Conservation (phyloP, 352 stramenopile species). For the Phytophthora pinifolia region DNA sequence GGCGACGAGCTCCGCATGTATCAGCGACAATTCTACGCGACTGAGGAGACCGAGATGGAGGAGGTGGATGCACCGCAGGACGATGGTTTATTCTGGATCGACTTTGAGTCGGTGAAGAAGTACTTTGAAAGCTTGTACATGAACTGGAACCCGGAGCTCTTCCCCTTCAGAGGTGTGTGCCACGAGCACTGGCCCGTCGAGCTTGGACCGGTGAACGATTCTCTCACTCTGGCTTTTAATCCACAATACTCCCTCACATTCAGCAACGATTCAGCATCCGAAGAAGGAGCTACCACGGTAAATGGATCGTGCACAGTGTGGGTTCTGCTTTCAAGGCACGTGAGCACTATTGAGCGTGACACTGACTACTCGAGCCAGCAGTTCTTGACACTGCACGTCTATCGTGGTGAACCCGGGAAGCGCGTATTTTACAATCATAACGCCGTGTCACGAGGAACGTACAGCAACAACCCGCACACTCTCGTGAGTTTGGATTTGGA, state of each 20-base stretch:
- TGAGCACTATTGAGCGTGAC: slow-evolving; percentile 78
- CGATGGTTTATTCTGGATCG: slow-evolving; percentile 97
- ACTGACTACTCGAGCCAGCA: slow-evolving; percentile 53
- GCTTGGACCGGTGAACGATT: slow-evolving; percentile 87
- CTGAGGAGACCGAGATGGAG: slow-evolving; percentile 16
- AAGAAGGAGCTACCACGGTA: slow-evolving; percentile 13
- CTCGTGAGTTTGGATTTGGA: slow-evolving; percentile 87
- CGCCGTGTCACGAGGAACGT: slow-evolving; percentile 79
- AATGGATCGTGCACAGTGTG: slow-evolving; percentile 71
- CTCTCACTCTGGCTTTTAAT: slow-evolving; percentile 92
- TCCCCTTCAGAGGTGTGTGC: slow-evolving; percentile 78
- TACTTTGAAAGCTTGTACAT: slow-evolving; percentile 95
- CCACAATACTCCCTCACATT: slow-evolving; percentile 93
- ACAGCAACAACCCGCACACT: slow-evolving; percentile 93
- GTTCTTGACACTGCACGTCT: slow-evolving; percentile 93
- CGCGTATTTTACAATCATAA: slow-evolving; percentile 87
- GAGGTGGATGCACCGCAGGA: slow-evolving; percentile 46
- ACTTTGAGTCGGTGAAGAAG: slow-evolving; percentile 90
- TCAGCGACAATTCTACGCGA: slow-evolving; percentile 51
- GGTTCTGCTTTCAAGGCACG: slow-evolving; percentile 93
- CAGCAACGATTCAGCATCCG: slow-evolving; percentile 11
- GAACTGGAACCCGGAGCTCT: slow-evolving; percentile 95
- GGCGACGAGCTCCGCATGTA: slow-evolving; percentile 63
- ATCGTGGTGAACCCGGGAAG: slow-evolving; percentile 53
- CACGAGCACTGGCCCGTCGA: slow-evolving; percentile 87